Percentiles rank a stretch among this genome's conserved stretches.
phyloP scores from a whole-genome alignment of 805 yeast genomes.

The Wickerhamiella alocasiicola region DNA sequence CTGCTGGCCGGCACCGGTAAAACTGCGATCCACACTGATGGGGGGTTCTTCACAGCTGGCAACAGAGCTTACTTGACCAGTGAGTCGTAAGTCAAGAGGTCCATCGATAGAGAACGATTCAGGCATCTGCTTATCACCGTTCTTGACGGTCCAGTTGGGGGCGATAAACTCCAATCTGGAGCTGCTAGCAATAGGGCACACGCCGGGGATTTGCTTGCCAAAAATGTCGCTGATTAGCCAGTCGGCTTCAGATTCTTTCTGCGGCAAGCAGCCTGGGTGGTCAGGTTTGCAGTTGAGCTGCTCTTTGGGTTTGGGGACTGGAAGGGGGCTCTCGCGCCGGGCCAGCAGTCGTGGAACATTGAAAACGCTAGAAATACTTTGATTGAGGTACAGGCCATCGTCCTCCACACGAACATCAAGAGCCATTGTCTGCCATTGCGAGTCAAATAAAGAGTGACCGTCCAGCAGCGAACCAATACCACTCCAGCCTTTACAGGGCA shows the following conservation, averaged over 20 bases:
- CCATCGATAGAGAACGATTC: neutral
- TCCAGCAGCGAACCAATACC: conserved; percentile 77
- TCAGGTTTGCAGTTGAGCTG: conserved; percentile 65
- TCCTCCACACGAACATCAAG: conserved; percentile 61
- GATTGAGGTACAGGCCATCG: conserved; percentile 32
- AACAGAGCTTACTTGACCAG: neutral
- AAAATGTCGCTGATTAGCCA: conserved; percentile 55
- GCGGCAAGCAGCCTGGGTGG: conserved; percentile 67
- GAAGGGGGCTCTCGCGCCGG: conserved; percentile 54
- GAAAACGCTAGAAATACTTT: conserved; percentile 57
- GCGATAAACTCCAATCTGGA: conserved; percentile 16
- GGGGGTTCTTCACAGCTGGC: conserved; percentile 37
- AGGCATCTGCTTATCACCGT: neutral
- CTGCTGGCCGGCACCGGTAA: conserved; percentile 87
- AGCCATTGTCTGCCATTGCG: conserved; percentile 90
- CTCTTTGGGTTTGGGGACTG: conserved; percentile 62
- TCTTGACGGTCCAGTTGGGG: conserved; percentile 7
- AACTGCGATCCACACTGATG: conserved; percentile 63
- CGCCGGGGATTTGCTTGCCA: conserved; percentile 55
- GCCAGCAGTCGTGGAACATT: conserved; percentile 59
- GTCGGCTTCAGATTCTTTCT: conserved; percentile 12
- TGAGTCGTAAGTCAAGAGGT: neutral
- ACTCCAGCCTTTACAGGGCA: conserved; percentile 85
- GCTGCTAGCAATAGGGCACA: conserved; percentile 39
- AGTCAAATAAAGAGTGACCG: conserved; percentile 76